phyloP scores from a whole-genome alignment of 225 moss, liverwort and hornwort genomes.

The Pseudoscleropodium purum region DNA sequence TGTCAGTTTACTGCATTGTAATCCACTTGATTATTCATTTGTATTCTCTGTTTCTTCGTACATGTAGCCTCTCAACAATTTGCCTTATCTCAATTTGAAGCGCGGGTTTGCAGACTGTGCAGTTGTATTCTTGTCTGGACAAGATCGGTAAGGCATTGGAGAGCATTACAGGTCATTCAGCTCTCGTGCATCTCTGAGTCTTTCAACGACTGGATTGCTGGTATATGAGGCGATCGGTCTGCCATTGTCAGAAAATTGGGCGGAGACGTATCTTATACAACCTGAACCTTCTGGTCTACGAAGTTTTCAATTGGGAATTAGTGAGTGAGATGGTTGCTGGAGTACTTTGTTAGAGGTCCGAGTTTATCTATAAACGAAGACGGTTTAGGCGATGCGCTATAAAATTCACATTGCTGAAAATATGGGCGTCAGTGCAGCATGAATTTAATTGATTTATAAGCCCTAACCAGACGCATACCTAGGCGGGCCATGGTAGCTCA shows the following conservation, averaged over 20 bases:
- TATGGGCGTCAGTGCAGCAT: background rate
- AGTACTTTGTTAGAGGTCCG: background rate
- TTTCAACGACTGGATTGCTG: background rate
- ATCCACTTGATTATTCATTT: background rate
- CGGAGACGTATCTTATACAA: background rate
- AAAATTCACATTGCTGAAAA: background rate
- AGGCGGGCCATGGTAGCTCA: background rate
- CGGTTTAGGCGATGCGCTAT: background rate
- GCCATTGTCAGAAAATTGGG: background rate
- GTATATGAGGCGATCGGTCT: background rate
- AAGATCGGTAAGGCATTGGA: slow-evolving; percentile 23
- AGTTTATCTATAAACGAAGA: background rate
- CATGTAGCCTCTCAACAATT: background rate
- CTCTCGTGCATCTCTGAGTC: background rate
- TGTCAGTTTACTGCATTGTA: background rate
- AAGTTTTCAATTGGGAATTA: background rate
- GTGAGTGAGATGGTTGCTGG: background rate
- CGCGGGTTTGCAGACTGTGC: slow-evolving; percentile 25
- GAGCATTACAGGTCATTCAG: background rate
- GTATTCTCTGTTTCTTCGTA: background rate
- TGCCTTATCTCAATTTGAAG: background rate
- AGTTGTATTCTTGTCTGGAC: slow-evolving; percentile 44
- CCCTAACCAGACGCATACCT: background rate
- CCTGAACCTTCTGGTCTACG: background rate
- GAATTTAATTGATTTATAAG: background rate